Conservation (phyloP, 225 moss, liverwort and hornwort species). For the Polytrichum formosum region DNA sequence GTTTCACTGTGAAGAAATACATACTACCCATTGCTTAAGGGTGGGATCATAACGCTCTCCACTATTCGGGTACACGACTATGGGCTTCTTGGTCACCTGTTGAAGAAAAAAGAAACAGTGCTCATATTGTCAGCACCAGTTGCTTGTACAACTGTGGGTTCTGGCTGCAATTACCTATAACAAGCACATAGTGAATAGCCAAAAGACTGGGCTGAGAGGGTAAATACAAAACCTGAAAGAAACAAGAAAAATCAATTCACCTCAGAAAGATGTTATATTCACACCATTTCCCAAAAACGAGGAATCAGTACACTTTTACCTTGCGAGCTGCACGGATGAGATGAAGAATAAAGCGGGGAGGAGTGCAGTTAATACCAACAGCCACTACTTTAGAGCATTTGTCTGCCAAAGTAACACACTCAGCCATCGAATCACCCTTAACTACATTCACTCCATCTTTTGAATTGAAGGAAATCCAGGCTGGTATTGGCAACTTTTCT, state of each 20-base stretch:
- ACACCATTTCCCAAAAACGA: no score
- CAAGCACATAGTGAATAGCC: no score
- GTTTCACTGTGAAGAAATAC: constrained; percentile 22
- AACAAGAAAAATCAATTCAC: no score
- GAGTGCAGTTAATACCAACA: constrained; percentile 94
- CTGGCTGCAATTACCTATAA: no score
- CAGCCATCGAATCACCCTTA: constrained; percentile 68
- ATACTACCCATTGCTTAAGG: constrained; percentile 90
- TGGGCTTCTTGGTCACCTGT: constrained; percentile 90
- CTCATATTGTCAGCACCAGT: no score
- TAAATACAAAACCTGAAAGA: no score
- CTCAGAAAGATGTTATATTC: no score
- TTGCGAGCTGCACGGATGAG: constrained; percentile 67
- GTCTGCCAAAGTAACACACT: constrained; percentile 70
- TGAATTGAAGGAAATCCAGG: constrained; percentile 88
- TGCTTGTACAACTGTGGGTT: no score
- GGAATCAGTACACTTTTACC: constrained; percentile 28
- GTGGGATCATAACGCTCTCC: constrained; percentile 84
- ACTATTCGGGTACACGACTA: constrained; percentile 95
- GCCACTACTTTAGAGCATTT: constrained; percentile 68
- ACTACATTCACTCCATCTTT: constrained; percentile 89
- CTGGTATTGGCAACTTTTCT: constrained; percentile 61
- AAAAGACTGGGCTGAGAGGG: no score
- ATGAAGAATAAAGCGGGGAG: constrained; percentile 76
- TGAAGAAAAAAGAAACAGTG: no score